These are phyloP conservation scores for Vitis rotundifolia DNA, from an alignment of 164 flowering plant genomes.

Conservation along the genomic window DNA sequence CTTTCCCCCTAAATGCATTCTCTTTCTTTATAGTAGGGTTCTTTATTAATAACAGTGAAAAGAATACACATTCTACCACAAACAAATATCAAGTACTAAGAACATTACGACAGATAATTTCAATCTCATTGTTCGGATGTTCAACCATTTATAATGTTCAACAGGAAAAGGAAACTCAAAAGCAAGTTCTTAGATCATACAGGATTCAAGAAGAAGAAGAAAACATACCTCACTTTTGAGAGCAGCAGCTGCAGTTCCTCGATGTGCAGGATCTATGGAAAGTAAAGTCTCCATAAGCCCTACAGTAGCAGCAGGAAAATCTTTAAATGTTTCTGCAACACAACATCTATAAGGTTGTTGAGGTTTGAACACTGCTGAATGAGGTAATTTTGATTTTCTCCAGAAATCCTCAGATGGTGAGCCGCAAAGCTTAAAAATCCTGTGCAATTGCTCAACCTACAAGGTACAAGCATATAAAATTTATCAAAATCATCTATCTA, in stretches of 20 bases:
- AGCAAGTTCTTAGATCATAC: too few species aligned
- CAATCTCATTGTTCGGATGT: too few species aligned
- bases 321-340: conserved; percentile 55
- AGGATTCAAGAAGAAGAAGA: background rate
- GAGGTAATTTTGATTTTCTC: conserved; percentile 54
- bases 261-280: conserved; percentile 59
- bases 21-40: too few species aligned
- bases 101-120: too few species aligned
- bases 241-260: conserved; percentile 67
- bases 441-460: conserved; percentile 89
- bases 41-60: too few species aligned
- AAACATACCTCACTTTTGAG: conserved; percentile 59
- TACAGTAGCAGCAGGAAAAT: conserved; percentile 50
- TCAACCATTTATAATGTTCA: too few species aligned
- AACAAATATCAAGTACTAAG: too few species aligned
- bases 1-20: too few species aligned
- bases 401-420: conserved; percentile 86
- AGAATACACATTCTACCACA: too few species aligned
- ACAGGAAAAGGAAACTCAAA: too few species aligned
- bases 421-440: conserved; percentile 81
- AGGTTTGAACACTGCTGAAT: conserved; percentile 62
- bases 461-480: background rate
- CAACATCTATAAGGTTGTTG: conserved; percentile 59
- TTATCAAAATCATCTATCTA: background rate
- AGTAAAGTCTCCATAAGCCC: conserved; percentile 65